Evolutionary conservation across 2,329 filamentous ascomycete genomes (phyloP).

Genomic region (Magnaporthiopsis rhizophila): DNA sequence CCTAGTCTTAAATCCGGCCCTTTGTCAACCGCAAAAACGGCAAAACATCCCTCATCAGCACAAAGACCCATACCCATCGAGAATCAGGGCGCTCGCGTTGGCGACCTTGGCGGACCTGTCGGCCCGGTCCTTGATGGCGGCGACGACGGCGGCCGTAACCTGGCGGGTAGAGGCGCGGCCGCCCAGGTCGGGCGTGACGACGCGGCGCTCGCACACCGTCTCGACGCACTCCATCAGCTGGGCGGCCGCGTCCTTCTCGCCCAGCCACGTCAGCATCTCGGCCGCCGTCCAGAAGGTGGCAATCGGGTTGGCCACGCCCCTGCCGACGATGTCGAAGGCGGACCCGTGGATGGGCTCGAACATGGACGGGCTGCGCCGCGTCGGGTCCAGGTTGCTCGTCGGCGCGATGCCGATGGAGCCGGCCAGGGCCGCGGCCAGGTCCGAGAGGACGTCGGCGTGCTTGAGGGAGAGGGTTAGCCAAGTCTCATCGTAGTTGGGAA

Average conservation of each 20-base stretch:
- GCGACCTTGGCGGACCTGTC: too few relatives aligned
- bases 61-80: too few relatives aligned
- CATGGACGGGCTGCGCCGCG: slow-evolving; percentile 41
- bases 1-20: too few relatives aligned
- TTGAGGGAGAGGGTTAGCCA: background rate
- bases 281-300: slow-evolving; percentile 46
- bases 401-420: slow-evolving; percentile 62
- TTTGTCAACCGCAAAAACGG: too few relatives aligned
- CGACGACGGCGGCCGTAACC: slow-evolving; percentile 15
- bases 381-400: slow-evolving; percentile 55
- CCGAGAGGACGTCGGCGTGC: slow-evolving; percentile 55
- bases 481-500: background rate
- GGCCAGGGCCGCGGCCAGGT: slow-evolving; percentile 59
- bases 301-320: slow-evolving; percentile 44
- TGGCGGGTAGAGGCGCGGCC: slow-evolving; percentile 23
- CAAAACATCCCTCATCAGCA: too few relatives aligned
- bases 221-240: slow-evolving; percentile 41
- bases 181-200: slow-evolving; percentile 43
- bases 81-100: too few relatives aligned
- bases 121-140: slow-evolving; percentile 10
- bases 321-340: slow-evolving; percentile 46
- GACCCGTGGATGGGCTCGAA: slow-evolving; percentile 51
- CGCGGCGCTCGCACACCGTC: slow-evolving; percentile 36
- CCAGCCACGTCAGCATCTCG: slow-evolving; percentile 47
- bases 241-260: slow-evolving; percentile 37